Evolutionary conservation across 2,329 filamentous ascomycete species (phyloP), one percentile per base, ranked within the genome.

Genomic region (Emergomyces pasteurianus): DNA sequence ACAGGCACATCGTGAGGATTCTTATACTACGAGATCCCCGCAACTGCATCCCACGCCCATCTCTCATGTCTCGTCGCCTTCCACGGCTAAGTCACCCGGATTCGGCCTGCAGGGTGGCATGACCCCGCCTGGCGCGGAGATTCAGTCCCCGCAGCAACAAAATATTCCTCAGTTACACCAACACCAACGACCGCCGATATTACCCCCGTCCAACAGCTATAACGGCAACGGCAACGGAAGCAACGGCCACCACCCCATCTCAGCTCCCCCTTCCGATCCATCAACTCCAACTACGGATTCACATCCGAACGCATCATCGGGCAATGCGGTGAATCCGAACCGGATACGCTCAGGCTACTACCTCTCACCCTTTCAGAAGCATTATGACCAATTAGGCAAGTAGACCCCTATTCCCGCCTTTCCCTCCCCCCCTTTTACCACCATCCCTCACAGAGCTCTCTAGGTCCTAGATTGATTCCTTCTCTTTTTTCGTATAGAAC

Each of bases 341-440:
- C 74, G 74, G 18, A 66, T 76, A 54, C 73, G 80, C 47, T 76
- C 79, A 21, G 74, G 76, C 59, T 95, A 88, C 76, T 96, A 95
- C 72, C 86, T 89, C 57, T 88, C 90, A 61, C 88, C 89, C 21
- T 96, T 95, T 77, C 90, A 95, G 72, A 94, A 89, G 74, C 92
- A 96, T 74, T 92, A 95, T 76, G 89, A 95, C 75, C 90, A 96
- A 80, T 85, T 97, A 75, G 92, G 92, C 88, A 90, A 89, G 91
- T 81, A 82, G 71, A 75, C 82, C 80, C 77, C 75, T 71, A 73
- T 72, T 68, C 70, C 69, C 67, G 7, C 64, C 69, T 67, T 69
- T 72, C 72, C 68, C 76, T 58, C 57, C 26, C 28, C 36, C 38
- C 38, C 38, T 40, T 40, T 40, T 40, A 12, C 4, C 38, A 12